Evolutionary conservation across 2,329 filamentous ascomycete genomes (phyloP).

Genomic region (Akanthomyces uredinophilus): DNA sequence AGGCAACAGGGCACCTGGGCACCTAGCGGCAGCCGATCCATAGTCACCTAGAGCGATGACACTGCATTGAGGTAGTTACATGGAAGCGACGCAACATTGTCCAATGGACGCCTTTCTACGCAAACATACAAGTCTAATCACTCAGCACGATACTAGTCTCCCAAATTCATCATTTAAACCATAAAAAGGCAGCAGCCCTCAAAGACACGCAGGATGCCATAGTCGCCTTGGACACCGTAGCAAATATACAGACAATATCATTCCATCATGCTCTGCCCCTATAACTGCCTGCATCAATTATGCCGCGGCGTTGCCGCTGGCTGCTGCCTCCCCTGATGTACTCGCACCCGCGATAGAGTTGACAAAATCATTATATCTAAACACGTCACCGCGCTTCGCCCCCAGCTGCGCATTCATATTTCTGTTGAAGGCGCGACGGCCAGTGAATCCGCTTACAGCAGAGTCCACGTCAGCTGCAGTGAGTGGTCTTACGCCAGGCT

Average conservation of each 20-base stretch:
- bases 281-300: background rate
- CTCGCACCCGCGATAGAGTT: slow-evolving; percentile 57
- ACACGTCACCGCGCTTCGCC: slow-evolving; percentile 74
- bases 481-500: slow-evolving; percentile 61
- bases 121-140: too few species aligned
- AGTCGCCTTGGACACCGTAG: too few species aligned
- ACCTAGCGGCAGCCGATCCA: too few species aligned
- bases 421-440: slow-evolving; percentile 75
- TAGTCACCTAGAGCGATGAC: too few species aligned
- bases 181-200: background rate
- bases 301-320: slow-evolving; percentile 26
- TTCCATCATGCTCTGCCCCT: background rate
- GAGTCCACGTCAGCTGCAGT: slow-evolving; percentile 74
- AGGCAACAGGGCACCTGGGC: too few species aligned
- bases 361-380: slow-evolving; percentile 91
- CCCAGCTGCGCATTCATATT: slow-evolving; percentile 46
- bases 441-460: slow-evolving; percentile 82
- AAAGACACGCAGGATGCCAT: background rate
- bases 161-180: too few species aligned
- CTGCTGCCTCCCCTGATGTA: slow-evolving; percentile 30
- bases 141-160: too few species aligned
- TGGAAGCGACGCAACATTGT: too few species aligned
- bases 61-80: too few species aligned
- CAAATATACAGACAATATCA: slow-evolving; percentile 3
- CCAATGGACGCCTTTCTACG: too few species aligned